Evolutionary conservation across 176 grass and related monocot species (phyloP).

Genomic region (Zoysia pacifica): DNA sequence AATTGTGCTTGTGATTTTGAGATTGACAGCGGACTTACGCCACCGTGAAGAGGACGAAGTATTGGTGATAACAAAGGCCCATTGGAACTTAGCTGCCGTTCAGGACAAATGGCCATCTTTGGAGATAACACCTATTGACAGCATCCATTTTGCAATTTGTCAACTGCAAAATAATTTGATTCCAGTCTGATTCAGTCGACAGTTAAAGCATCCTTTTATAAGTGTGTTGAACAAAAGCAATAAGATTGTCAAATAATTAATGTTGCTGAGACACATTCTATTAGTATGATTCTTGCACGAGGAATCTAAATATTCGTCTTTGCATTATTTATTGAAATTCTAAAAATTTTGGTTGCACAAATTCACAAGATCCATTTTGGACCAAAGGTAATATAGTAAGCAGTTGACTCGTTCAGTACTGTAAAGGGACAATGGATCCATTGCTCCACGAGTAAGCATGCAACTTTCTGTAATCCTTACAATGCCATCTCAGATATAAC

Average conservation of each 20-base stretch:
- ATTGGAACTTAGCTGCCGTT: background rate
- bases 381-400: background rate
- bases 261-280: too few relatives aligned
- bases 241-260: background rate
- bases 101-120: constrained; percentile 52
- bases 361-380: background rate
- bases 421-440: background rate
- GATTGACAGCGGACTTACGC: background rate
- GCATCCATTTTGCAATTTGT: constrained; percentile 21
- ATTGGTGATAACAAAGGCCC: constrained; percentile 25
- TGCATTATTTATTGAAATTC: background rate
- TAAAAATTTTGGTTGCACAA: background rate
- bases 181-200: background rate
- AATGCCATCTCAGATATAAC: constrained; percentile 7
- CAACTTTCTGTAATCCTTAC: background rate
- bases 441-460: background rate
- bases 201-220: background rate
- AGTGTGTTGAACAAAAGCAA: background rate
- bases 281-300: background rate
- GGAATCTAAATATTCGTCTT: background rate
- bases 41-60: background rate
- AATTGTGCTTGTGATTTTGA: background rate
- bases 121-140: constrained; percentile 31
- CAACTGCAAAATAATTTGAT: background rate
- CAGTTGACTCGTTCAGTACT: background rate